Percentiles rank a stretch among this genome's conserved stretches.
phyloP scores from a whole-genome alignment of 2,329 filamentous ascomycete species.

The Hymenoscyphus fraxineus region DNA sequence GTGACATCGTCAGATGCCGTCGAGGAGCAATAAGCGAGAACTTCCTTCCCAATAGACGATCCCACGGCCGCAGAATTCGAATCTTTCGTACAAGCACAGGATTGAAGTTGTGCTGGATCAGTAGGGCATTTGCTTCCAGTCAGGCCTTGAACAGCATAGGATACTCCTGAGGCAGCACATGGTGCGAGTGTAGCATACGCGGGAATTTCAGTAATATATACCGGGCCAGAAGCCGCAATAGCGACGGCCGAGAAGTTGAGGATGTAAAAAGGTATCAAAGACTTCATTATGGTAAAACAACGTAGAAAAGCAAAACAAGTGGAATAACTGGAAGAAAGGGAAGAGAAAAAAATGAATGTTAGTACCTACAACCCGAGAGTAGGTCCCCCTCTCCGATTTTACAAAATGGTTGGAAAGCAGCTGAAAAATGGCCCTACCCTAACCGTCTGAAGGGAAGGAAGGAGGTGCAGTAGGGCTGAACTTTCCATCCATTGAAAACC shows the following conservation, averaged over 20 bases:
- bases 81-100: constrained; percentile 37
- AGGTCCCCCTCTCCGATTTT: neutral
- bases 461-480: neutral
- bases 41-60: constrained; percentile 9
- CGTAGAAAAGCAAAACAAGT: neutral
- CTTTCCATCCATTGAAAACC: neutral
- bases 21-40: constrained; percentile 13
- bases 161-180: constrained; percentile 46
- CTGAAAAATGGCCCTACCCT: neutral
- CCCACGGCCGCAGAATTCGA: constrained; percentile 15
- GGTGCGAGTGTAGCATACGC: constrained; percentile 40
- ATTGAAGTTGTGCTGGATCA: constrained; percentile 44
- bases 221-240: constrained; percentile 5
- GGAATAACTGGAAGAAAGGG: neutral
- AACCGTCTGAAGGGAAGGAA: neutral
- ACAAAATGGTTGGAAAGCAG: neutral
- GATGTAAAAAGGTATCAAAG: constrained; percentile 4
- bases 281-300: constrained; percentile 8
- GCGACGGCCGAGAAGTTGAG: constrained; percentile 4
- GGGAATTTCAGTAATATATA: constrained; percentile 21
- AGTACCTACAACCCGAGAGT: neutral
- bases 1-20: constrained; percentile 19
- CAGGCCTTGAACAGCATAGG: constrained; percentile 41
- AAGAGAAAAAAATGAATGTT: neutral
- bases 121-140: constrained; percentile 44